phyloP scores from a whole-genome alignment of 208 protist genomes.

The Leptomonas pyrrhocoris region DNA sequence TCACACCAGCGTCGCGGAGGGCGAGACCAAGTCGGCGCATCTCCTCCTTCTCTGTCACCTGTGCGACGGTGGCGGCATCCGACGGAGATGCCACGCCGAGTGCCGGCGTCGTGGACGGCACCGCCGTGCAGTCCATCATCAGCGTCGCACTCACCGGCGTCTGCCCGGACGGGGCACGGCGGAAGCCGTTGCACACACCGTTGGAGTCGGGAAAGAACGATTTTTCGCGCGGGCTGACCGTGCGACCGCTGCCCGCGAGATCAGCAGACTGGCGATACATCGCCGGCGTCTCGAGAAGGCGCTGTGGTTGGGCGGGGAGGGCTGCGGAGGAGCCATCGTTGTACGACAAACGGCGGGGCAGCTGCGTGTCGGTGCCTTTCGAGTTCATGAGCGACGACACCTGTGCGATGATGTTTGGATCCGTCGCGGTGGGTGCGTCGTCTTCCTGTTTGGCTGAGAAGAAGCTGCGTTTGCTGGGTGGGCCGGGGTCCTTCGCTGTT shows the following conservation, averaged over 20 bases:
- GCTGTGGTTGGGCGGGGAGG: neutral
- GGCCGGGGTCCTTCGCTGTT: neutral
- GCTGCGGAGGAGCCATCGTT: neutral
- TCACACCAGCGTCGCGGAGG: neutral
- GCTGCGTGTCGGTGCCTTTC: neutral
- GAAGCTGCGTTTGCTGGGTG: neutral
- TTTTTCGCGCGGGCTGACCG: neutral
- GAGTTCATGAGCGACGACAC: neutral
- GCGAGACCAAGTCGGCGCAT: neutral
- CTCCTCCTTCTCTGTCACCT: neutral
- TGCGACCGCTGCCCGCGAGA: neutral
- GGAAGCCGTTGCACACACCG: neutral
- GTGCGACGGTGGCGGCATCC: neutral
- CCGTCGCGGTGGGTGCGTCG: too few relatives aligned
- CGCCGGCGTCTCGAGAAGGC: neutral
- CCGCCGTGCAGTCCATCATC: constrained; percentile 1
- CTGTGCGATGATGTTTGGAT: constrained; percentile 4
- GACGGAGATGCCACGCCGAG: neutral
- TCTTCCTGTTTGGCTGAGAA: neutral
- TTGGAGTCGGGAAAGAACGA: neutral
- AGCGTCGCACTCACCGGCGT: neutral
- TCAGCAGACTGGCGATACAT: neutral
- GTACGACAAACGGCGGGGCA: neutral
- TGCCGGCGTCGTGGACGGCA: neutral
- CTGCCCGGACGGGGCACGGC: neutral